Percentiles rank a stretch among this genome's conserved stretches.
phyloP scores from a whole-genome alignment of 257 asterid genomes.

The Nicotiana tabacum region DNA sequence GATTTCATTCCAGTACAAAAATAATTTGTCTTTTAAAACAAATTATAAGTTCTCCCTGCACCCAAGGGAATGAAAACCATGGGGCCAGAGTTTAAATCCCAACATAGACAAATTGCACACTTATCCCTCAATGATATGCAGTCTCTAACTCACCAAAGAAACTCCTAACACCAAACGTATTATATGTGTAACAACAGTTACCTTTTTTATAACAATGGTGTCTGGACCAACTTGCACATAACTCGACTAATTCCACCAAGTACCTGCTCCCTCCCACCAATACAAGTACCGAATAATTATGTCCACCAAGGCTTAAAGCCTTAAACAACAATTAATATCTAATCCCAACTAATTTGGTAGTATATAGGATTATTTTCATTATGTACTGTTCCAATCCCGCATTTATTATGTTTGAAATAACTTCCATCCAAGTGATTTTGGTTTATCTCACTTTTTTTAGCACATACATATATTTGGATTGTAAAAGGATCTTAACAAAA shows the following conservation, averaged over 20 bases:
- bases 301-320: too few species aligned
- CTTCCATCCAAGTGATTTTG: not conserved
- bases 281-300: too few species aligned
- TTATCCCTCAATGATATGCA: not conserved
- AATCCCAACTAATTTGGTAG: not conserved
- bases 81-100: not conserved
- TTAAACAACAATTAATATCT: not conserved
- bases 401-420: not conserved
- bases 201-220: not conserved
- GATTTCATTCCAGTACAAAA: not conserved
- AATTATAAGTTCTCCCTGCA: not conserved
- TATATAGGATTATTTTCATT: not conserved
- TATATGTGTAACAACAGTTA: not conserved
- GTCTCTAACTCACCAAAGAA: not conserved
- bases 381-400: not conserved
- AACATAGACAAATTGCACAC: not conserved
- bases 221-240: too few species aligned
- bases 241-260: too few species aligned
- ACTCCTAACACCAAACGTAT: not conserved
- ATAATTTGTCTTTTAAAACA: not conserved
- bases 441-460: not conserved
- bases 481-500: not conserved
- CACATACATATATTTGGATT: not conserved
- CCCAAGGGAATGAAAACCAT: not conserved
- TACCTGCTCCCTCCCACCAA: too few species aligned